Percentiles rank a stretch among this genome's conserved stretches.
Conservation (phyloP, 768 basidiomycete genomes). For the Goffeauzyma gilvescens region DNA sequence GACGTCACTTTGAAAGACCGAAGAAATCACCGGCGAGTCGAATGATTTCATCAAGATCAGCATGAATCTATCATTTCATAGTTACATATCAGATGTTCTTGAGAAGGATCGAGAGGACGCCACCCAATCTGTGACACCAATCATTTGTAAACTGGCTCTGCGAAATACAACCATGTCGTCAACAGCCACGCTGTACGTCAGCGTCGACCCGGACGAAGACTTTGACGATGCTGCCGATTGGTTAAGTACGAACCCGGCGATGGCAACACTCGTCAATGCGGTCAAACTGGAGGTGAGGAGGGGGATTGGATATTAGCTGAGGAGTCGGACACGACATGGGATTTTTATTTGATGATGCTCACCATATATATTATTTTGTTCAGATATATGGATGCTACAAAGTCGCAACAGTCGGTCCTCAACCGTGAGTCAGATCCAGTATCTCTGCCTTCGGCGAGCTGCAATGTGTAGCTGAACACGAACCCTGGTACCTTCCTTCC, state of each 20-base stretch:
- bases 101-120: too few relatives aligned
- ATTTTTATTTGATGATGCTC: background rate
- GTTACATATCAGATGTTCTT: too few relatives aligned
- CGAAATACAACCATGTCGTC: too few relatives aligned
- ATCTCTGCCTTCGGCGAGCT: background rate
- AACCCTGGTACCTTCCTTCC: background rate
- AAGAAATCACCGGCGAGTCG: too few relatives aligned
- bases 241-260: conserved; percentile 20
- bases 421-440: conserved; percentile 19
- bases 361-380: background rate
- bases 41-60: too few relatives aligned
- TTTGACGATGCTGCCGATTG: conserved; percentile 21
- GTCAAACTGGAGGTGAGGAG: conserved; percentile 24
- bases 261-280: conserved; percentile 23
- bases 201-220: too few relatives aligned
- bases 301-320: background rate
- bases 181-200: too few relatives aligned
- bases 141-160: too few relatives aligned
- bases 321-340: background rate
- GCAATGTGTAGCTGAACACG: background rate
- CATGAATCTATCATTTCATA: too few relatives aligned
- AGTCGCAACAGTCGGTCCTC: conserved; percentile 10
- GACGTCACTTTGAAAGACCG: too few relatives aligned
- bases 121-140: too few relatives aligned
- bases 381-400: conserved; percentile 28